These are phyloP conservation scores for Russula dissimulans DNA, from an alignment of 768 basidiomycete genomes.

Conservation along the genomic window DNA sequence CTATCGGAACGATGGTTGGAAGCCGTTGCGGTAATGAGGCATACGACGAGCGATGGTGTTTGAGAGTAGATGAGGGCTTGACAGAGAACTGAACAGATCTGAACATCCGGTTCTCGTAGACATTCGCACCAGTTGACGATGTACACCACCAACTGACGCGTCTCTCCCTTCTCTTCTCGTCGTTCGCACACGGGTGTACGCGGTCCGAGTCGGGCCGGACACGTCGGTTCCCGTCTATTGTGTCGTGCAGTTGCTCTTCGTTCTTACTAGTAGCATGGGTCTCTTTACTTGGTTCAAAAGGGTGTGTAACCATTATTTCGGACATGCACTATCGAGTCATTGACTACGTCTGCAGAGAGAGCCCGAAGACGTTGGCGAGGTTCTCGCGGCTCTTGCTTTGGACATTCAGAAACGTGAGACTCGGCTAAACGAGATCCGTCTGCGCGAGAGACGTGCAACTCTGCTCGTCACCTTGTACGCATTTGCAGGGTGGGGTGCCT, in stretches of 20 bases:
- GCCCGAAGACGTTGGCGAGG: conserved; percentile 69
- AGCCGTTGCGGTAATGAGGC: neutral
- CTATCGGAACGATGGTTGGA: conserved; percentile 4
- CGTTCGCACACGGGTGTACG: too few species aligned
- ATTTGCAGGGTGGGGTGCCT: conserved; percentile 61
- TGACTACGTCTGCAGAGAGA: conserved; percentile 31
- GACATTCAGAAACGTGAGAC: conserved; percentile 69
- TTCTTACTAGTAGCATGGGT: conserved; percentile 10
- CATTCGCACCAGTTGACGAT: conserved; percentile 2
- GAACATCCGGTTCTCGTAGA: conserved; percentile 15
- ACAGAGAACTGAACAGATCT: conserved; percentile 3
- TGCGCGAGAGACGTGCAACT: conserved; percentile 73
- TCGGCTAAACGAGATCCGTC: conserved; percentile 71
- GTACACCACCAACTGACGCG: neutral
- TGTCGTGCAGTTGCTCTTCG: neutral
- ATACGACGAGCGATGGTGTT: neutral
- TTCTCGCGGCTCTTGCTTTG: conserved; percentile 54
- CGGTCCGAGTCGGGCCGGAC: conserved; percentile 2
- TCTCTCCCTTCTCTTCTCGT: neutral
- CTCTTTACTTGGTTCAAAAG: conserved; percentile 22
- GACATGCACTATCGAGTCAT: neutral
- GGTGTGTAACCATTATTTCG: conserved; percentile 2
- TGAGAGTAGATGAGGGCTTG: neutral
- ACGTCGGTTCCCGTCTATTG: neutral
- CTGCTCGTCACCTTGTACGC: conserved; percentile 73